phyloP scores from a whole-genome alignment of 495 filamentous ascomycete species.

The Hypoxylon fragiforme region DNA sequence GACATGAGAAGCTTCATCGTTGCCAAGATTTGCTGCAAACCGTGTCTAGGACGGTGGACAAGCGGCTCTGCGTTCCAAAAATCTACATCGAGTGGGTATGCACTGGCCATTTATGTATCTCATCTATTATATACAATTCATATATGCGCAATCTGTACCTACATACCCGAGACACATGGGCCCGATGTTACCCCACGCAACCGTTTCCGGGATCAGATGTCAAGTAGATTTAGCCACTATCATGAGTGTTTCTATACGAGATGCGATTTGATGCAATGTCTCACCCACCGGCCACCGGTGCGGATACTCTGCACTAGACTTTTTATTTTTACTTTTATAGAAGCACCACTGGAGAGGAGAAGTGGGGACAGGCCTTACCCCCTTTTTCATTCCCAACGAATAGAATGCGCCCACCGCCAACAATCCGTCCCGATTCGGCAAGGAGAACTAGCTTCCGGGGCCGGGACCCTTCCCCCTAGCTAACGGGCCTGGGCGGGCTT shows the following conservation, averaged over 20 bases:
- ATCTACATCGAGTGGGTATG: slow-evolving; percentile 10
- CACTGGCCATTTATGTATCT: slow-evolving; percentile 14
- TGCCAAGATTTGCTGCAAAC: slow-evolving; percentile 2
- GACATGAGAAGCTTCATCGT: slow-evolving; percentile 41
- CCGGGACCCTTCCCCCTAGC: slow-evolving; percentile 3
- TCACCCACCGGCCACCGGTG: not conserved
- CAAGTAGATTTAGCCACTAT: not conserved
- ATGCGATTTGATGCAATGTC: too few species aligned
- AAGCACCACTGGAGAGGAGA: not conserved
- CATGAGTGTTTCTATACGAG: not conserved
- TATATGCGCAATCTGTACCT: slow-evolving; percentile 6
- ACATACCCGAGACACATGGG: slow-evolving; percentile 1
- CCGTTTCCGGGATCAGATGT: not conserved
- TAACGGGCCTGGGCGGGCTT: not conserved
- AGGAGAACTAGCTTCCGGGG: slow-evolving; percentile 24
- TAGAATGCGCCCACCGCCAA: slow-evolving; percentile 1
- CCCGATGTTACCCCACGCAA: slow-evolving; percentile 10
- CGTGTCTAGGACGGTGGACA: not conserved
- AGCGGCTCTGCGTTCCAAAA: slow-evolving; percentile 14
- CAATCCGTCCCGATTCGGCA: slow-evolving; percentile 25
- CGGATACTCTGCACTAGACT: slow-evolving; percentile 8
- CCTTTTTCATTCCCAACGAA: slow-evolving; percentile 23
- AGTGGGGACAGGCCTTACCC: slow-evolving; percentile 4
- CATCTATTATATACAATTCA: too few species aligned
- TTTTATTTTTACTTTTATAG: slow-evolving; percentile 10